phyloP scores from a whole-genome alignment of 257 asterid genomes.

The Handroanthus guayacan region DNA sequence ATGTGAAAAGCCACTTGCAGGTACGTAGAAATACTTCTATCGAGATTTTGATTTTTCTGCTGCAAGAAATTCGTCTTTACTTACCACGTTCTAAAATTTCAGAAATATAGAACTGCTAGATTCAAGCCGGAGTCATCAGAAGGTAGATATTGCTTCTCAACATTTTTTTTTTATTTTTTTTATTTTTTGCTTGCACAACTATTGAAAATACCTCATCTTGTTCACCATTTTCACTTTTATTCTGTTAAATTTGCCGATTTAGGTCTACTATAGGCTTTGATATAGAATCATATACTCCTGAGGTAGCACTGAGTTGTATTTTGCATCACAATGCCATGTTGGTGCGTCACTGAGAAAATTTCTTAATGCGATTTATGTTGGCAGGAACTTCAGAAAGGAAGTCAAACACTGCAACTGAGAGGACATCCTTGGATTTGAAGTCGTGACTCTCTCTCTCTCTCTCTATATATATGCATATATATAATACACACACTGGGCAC shows the following conservation, averaged over 20 bases:
- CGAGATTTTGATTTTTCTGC: conserved; percentile 13
- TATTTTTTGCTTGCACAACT: neutral
- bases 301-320: neutral
- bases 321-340: neutral
- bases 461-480: neutral
- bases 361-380: conserved; percentile 8
- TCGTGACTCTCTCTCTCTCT: conserved; percentile 53
- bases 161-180: too few relatives aligned
- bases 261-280: neutral
- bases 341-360: neutral
- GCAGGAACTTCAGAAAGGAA: conserved; percentile 65
- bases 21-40: conserved; percentile 35
- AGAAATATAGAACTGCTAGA: conserved; percentile 87
- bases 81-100: conserved; percentile 45
- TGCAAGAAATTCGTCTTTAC: conserved; percentile 9
- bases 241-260: neutral
- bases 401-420: conserved; percentile 52
- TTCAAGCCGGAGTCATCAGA: conserved; percentile 75
- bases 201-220: neutral
- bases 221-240: neutral
- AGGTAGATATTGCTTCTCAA: conserved; percentile 49
- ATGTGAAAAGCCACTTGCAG: conserved; percentile 93
- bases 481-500: neutral
- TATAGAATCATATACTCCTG: neutral
- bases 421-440: conserved; percentile 66